Percentiles rank a stretch among this genome's conserved stretches.
phyloP scores from a whole-genome alignment of 2,329 filamentous ascomycete species.

The Diatrype stigma region DNA sequence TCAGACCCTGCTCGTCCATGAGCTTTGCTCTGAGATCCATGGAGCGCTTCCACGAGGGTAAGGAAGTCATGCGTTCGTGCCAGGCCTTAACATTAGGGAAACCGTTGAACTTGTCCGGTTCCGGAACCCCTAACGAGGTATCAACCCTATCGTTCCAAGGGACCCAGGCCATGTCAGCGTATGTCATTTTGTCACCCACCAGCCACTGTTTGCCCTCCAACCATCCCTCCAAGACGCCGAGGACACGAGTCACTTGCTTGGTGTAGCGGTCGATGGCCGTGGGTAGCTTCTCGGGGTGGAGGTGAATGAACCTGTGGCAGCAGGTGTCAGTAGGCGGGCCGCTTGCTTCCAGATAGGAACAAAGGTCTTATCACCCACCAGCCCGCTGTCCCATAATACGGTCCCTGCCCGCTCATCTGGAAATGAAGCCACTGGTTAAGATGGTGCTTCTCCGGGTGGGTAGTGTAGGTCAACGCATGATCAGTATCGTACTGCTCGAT shows the following conservation, averaged over 20 bases:
- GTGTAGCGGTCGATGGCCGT: constrained; percentile 42
- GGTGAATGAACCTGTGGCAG: constrained; percentile 32
- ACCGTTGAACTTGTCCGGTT: constrained; percentile 7
- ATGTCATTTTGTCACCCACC: constrained; percentile 36
- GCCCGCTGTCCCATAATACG: constrained; percentile 34
- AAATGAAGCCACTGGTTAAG: constrained; percentile 40
- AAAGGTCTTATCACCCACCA: constrained; percentile 4
- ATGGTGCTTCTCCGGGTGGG: constrained; percentile 28
- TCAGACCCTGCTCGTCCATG: neutral
- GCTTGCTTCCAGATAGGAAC: no score
- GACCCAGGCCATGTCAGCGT: constrained; percentile 19
- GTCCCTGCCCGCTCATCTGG: constrained; percentile 39
- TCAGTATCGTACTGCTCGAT: constrained; percentile 36
- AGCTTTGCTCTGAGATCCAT: neutral
- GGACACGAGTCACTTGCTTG: constrained; percentile 42
- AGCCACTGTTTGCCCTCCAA: constrained; percentile 33
- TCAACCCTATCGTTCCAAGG: constrained; percentile 12
- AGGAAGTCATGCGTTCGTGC: constrained; percentile 19
- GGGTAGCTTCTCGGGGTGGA: constrained; percentile 38
- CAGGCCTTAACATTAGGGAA: constrained; percentile 14
- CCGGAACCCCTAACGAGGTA: neutral
- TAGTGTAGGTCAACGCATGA: constrained; percentile 29
- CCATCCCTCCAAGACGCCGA: constrained; percentile 39
- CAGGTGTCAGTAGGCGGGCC: no score
- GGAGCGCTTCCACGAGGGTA: neutral